These are phyloP conservation scores for Yamadazyma takamatsuzukensis DNA, from an alignment of 805 yeast genomes.

Conservation along the genomic window DNA sequence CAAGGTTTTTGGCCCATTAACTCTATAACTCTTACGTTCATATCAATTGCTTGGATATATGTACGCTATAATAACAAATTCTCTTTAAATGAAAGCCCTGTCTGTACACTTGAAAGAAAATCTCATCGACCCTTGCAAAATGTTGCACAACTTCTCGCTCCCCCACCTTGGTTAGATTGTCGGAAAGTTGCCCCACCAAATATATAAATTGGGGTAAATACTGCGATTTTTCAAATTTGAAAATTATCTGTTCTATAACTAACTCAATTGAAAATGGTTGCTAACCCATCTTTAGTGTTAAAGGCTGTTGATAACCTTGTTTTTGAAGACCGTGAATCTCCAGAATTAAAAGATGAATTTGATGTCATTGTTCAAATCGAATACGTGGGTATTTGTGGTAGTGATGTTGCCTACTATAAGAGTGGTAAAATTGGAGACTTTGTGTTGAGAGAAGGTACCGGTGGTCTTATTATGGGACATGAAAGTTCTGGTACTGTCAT, in stretches of 20 bases:
- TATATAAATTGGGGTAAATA: no score
- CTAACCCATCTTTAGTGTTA: constrained; percentile 58
- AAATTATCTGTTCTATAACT: background rate
- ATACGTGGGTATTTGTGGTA: constrained; percentile 86
- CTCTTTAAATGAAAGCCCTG: no score
- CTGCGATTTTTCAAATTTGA: no score
- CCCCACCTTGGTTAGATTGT: no score
- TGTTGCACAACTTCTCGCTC: no score
- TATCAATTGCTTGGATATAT: no score
- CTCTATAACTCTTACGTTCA: no score
- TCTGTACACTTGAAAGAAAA: no score
- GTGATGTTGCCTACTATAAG: constrained; percentile 78
- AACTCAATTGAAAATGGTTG: constrained; percentile 18
- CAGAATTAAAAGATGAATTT: constrained; percentile 56
- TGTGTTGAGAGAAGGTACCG: constrained; percentile 58
- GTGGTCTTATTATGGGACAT: constrained; percentile 87
- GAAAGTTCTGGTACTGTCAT: constrained; percentile 78
- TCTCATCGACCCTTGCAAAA: no score
- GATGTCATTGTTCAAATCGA: constrained; percentile 73
- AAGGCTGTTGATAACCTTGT: constrained; percentile 59
- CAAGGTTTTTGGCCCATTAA: no score
- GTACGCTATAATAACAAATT: no score
- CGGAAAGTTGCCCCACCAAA: background rate
- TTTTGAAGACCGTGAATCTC: constrained; percentile 66
- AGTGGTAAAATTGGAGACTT: constrained; percentile 80